These are phyloP conservation scores for Dioscorea alata DNA, from an alignment of 106 monocot species.

Conservation along the genomic window DNA sequence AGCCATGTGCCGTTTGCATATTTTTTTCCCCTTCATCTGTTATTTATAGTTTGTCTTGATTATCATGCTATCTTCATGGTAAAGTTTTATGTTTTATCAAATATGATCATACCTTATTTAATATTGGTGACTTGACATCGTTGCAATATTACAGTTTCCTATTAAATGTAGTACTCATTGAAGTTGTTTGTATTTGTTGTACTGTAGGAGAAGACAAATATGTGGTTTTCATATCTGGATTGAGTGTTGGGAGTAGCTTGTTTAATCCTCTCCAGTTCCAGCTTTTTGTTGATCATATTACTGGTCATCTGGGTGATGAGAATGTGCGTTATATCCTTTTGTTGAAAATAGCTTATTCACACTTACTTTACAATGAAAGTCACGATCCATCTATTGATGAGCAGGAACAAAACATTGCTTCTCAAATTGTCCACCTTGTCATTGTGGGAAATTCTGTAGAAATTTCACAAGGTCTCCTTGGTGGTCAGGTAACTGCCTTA, in stretches of 20 bases:
- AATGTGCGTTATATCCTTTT: conserved; percentile 34
- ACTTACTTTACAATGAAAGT: too few species aligned
- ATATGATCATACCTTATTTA: background rate
- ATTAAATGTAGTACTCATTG: background rate
- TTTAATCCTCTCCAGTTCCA: conserved; percentile 96
- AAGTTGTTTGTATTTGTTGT: conserved; percentile 1
- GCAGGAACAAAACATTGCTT: conserved; percentile 84
- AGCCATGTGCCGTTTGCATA: background rate
- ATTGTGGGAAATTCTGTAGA: conserved; percentile 89
- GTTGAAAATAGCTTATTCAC: background rate
- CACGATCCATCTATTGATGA: background rate
- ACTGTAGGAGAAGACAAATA: conserved; percentile 84
- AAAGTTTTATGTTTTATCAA: background rate
- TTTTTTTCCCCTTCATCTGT: background rate
- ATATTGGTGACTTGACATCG: background rate
- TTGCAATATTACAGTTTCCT: background rate
- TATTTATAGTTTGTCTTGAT: background rate
- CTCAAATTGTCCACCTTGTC: conserved; percentile 80
- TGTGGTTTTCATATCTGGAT: conserved; percentile 87
- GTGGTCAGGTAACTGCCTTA: conserved; percentile 53
- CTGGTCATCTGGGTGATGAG: conserved; percentile 91
- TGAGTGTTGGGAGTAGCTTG: conserved; percentile 54
- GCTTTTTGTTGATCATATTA: conserved; percentile 94
- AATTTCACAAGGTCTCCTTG: conserved; percentile 59
- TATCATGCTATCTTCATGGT: background rate